Base-by-base conservation (phyloP, 1,284 basidiomycete genomes). In the Grifola frondosa region DNA sequence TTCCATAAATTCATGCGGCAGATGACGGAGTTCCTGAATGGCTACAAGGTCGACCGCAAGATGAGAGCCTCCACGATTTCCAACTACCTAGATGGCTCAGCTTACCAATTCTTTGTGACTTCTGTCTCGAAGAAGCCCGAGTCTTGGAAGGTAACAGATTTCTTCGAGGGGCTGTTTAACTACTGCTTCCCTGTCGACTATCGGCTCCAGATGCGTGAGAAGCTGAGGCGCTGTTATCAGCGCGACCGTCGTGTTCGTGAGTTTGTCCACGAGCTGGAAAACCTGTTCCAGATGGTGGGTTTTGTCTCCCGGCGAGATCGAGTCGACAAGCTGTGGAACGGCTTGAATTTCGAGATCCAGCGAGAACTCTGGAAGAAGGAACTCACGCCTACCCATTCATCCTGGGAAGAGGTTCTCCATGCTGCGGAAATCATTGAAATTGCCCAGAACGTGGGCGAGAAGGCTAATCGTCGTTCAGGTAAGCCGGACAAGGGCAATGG, bases 161-260 rank as follows among this genome's bases (percentile, higher is more conserved):
- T 74, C 47, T 70, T 73, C 36, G 28, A 46, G 1, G 69, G 52
- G 6, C 37, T 75, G 4, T 75, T 70, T 44, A 61, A 72, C 43
- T 67, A 70, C 42, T 73, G 71, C 35, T 77, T 77, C 59, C 70
- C 68, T 0, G 40, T 63, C 0, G 57, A 71, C 28, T 73, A 64
- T 43, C 52, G 64, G 3, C 20, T 48, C 0, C 40, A 56, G 19
- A 51, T 58, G 37, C 39, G 51, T 0, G 38, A 50, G 7, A 37
- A 53, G 21, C 50, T 63, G 10, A 19, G 39, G 2, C 33, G 37
- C 2, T 37, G 36, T 9, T 3, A 21, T 2, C 65, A 66, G 33
- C 33, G 49, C 0, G 31, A 31, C 0, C 36, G 42, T 5, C 40
- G 20, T 1, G 53, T 64, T 0, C 40, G 43, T 0, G 54, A 58